Evolutionary conservation across 2,329 filamentous ascomycete species (phyloP), one percentile per base, ranked within the genome.

Genomic region (Phyllosticta capitalensis): DNA sequence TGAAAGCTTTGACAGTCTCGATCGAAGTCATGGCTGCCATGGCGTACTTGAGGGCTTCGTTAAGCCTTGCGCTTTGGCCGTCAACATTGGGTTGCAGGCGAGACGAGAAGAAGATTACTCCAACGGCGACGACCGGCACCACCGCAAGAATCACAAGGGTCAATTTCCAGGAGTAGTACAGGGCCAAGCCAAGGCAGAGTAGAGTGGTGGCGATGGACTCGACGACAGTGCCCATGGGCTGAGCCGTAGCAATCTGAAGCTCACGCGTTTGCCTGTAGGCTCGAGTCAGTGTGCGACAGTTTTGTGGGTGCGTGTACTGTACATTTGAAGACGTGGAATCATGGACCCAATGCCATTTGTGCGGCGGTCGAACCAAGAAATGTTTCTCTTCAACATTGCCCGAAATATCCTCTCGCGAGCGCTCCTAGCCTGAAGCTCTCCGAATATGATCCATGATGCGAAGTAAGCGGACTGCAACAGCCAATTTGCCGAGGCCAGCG

Each of bases 1-100:
- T 92, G 74, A 88, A 92, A 56, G 85, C 86, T 70, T 96, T 96
- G 67, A 97, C 90, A 0, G 89, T 83, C 62, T 95, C 90, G 48
- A 96, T 92, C 2, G 83, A 85, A 1, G 79, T 78, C 9, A 95
- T 80, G 0, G 89, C 85, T 10, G 84, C 87, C 9, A 83, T 85
- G 1, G 85, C 82, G 59, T 85, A 78, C 67, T 90, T 92, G 0
- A 90, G 86, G 0, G 90, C 89, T 54, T 80, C 75, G 1, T 83
- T 82, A 0, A 96, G 80, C 59, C 86, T 81, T 1, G 74, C 72
- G 60, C 88, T 85, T 66, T 96, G 91, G 1, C 76, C 76, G 63
- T 82, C 78, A n/a, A 92, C 85, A 10, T 84, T 84, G 2, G 80
- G 75, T 33, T 87, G 82, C 38, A 94, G 78, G 45, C 77, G 79